phyloP scores from a whole-genome alignment of 2,329 filamentous ascomycete genomes.

The Kalmusia sp. region DNA sequence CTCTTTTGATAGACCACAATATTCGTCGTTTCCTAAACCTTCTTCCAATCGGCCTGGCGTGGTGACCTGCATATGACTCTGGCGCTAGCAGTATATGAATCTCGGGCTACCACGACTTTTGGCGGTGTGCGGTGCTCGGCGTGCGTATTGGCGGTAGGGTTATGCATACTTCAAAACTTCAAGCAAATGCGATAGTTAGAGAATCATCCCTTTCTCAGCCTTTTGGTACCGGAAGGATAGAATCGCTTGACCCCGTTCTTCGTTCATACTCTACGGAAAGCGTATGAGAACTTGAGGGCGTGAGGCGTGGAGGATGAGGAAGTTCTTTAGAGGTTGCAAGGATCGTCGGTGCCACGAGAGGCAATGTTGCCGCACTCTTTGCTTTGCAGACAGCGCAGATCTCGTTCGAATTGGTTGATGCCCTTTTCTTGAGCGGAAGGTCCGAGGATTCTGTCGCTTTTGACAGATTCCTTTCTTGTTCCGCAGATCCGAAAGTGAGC shows the following conservation, averaged over 20 bases:
- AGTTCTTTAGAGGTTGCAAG: background rate
- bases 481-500: slow-evolving; percentile 24
- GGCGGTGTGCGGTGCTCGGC: too few species aligned
- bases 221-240: background rate
- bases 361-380: background rate
- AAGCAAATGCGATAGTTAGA: too few species aligned
- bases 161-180: too few species aligned
- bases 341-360: background rate
- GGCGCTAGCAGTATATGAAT: too few species aligned
- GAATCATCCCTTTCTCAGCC: too few species aligned
- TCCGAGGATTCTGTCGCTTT: background rate
- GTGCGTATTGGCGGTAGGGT: too few species aligned
- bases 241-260: background rate
- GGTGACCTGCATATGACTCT: too few species aligned
- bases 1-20: too few species aligned
- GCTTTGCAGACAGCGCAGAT: background rate
- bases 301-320: background rate
- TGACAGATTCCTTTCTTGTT: background rate
- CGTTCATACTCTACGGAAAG: background rate
- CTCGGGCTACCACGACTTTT: too few species aligned
- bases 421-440: background rate
- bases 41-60: too few species aligned
- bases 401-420: background rate
- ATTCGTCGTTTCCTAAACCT: too few species aligned
- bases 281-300: background rate